Conservation (phyloP, 1,284 basidiomycete genomes). For the Ustilago cynodontis region DNA sequence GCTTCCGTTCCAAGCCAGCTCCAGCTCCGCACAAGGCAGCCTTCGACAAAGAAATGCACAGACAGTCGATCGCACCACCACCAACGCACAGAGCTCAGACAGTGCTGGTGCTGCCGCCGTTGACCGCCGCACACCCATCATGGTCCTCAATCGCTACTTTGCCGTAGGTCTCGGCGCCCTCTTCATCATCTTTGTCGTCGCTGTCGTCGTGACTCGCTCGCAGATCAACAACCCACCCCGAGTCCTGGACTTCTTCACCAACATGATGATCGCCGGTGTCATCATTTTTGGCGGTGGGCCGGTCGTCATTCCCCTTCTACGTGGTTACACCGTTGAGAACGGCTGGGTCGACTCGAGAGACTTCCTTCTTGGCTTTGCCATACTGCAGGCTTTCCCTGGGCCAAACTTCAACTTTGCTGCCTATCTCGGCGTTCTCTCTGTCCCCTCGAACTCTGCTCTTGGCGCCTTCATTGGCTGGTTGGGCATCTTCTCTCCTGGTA, state of each 20-base stretch:
- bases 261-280: conserved; percentile 73
- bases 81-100: neutral
- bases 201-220: conserved; percentile 69
- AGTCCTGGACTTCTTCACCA: conserved; percentile 72
- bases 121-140: conserved; percentile 42
- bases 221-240: conserved; percentile 64
- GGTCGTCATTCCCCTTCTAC: conserved; percentile 75
- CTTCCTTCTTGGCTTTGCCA: conserved; percentile 76
- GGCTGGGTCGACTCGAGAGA: conserved; percentile 74
- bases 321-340: conserved; percentile 75
- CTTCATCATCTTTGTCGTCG: conserved; percentile 65
- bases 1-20: conserved; percentile 17
- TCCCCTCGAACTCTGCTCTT: conserved; percentile 68
- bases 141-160: conserved; percentile 43
- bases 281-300: conserved; percentile 77
- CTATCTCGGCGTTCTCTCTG: conserved; percentile 74
- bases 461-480: conserved; percentile 73
- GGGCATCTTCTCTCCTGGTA: conserved; percentile 70
- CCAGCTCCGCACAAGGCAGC: neutral
- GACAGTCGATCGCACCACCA: conserved; percentile 8
- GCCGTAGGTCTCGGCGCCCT: conserved; percentile 62
- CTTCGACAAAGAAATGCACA: conserved; percentile 23
- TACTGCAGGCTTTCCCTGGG: conserved; percentile 72
- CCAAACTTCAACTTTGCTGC: conserved; percentile 77
- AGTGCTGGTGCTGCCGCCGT: neutral